Base-by-base conservation (phyloP, 805 yeast species). In the Yarrowia deformans region DNA sequence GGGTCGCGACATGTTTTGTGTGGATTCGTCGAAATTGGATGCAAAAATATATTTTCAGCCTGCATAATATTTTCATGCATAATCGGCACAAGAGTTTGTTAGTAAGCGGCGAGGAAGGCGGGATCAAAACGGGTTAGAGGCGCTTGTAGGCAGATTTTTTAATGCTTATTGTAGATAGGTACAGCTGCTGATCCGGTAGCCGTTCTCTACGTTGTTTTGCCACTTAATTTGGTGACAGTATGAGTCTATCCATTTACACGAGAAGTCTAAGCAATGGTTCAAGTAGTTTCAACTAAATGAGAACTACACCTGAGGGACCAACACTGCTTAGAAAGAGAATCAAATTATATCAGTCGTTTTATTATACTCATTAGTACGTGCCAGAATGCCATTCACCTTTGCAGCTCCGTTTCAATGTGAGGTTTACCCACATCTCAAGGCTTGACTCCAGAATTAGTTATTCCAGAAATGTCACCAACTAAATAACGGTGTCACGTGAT, bases 1-100 rank as follows among this genome's bases (percentile, higher is more conserved):
- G 73, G 98, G 98, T 82, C 98, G 88, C 1, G 97, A 91, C 98
- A 93, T 93, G 12, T 49, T 23, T 54, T 43, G 23, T 23, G 16
- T 12, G 34, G 46, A 5, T 43, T 18, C 1, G 16, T 10, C 16
- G 8, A 16, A 14, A 19, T 29, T 18, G 16, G 35, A 29, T 32
- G 37, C 12, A 23, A 19, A 42, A 34, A 42, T 39, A 37, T 67
- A 35, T 67, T 29, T 56, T 43, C 39, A 6, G 49, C 37, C 29
- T 50, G 61, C 55, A 67, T 37, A 54, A 10, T 35, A 37, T 54
- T 52, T 67, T 67, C 55, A 43, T 67, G 66, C 66, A 58, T 58
- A 58, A 58, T 58, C 66, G 34, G 13, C 37, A 16, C 16, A 32
- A 4, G 40, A 39, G 34, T 56, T 40, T 34, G 67, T 49, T 43